Base-by-base conservation (phyloP, 371 early-diverging fungal species). In the Coemansia sp. region DNA sequence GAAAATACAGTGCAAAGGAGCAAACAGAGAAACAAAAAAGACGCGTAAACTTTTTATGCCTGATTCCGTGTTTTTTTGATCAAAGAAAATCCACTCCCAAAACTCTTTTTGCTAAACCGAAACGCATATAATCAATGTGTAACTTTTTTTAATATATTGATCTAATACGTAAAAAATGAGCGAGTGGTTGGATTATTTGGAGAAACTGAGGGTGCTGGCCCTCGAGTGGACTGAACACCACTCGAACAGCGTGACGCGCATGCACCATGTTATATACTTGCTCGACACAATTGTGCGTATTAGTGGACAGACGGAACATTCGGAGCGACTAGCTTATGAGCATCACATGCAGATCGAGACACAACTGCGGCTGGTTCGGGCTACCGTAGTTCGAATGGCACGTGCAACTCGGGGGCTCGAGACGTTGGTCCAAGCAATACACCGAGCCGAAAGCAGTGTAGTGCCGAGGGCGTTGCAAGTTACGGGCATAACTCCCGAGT, bases 401-500 rank as follows among this genome's bases (percentile, higher is more conserved):
- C 45, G 16, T n/a, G 45, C n/a, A 5, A 45, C 45, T 5, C 45
- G 45, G 45, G 45, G n/a, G n/a, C 45, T 45, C 16, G 45, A 45
- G 16, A 16, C 45, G 1, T 5, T 45, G 45, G 45, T 4, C 1
- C 45, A 45, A 6, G 6, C 45, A 31, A 0, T 10, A 34, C 16
- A 16, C 2, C 45, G 45, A 45, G 45, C 6, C 45, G 40, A 10
- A 3, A 14, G 13, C 40, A 40, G 10, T n/a, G n/a, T 4, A 16
- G 13, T 45, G 16, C 45, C 45, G 5, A 16, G 45, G 4, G 45
- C 45, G 16, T 34, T 24, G 37, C 47, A 37, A 11, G 55, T 55
- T 14, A 64, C 64, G 8, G 69, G 69, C 2, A 31, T 68, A 14
- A 59, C 56, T 6, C 18, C 26, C 0, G 59, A 47, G 45, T 68